Evolutionary conservation across 78 protist species (phyloP), one percentile per base, ranked within the genome.

Genomic region (Guillardia theta): DNA sequence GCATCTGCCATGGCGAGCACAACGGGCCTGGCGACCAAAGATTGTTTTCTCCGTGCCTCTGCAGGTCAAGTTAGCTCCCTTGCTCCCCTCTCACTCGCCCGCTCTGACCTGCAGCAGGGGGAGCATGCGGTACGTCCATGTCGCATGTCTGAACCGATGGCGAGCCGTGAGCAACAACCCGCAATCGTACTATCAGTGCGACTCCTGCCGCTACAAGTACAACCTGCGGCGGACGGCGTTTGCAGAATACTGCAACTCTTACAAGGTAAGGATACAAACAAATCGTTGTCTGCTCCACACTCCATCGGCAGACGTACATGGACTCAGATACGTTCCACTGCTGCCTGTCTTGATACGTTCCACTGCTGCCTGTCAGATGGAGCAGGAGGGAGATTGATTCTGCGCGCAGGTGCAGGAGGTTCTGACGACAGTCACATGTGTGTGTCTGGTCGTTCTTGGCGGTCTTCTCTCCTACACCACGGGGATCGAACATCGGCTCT

Each of bases 81-180:
- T 27, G 10, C 27, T 64, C 9, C 8, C 15, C 78, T 15, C 87
- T 43, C 1, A 36, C 39, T 37, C 41, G 44, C 33, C 10, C 41
- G 0, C 10, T 70, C 39, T 0, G 41, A 4, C 22, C 4, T 70
- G 41, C 5, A 15, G 3, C 87, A 70, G 90, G 33, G 90, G 90
- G 45, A 78, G 90, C 8, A 78, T 78, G 90, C 90, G 90, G 47
- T 36, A 27, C 33, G 90, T 78, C 10, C 90, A 78, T 50, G 90
- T 78, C 37, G 48, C 53, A 4, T 78, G 90, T 43, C 90, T 78
- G 53, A 78, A 78, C 90, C 39, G 90, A 10, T 78, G 90, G 90
- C 90, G 90, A 44, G 45, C 90, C 12, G 18, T 78, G 48, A 78
- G 90, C 8, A 36, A 45, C 10, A 78, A 78, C 90, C 90, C 90